These are phyloP conservation scores for Lupinus albus DNA, from an alignment of 306 rosid genomes.

Conservation along the genomic window DNA sequence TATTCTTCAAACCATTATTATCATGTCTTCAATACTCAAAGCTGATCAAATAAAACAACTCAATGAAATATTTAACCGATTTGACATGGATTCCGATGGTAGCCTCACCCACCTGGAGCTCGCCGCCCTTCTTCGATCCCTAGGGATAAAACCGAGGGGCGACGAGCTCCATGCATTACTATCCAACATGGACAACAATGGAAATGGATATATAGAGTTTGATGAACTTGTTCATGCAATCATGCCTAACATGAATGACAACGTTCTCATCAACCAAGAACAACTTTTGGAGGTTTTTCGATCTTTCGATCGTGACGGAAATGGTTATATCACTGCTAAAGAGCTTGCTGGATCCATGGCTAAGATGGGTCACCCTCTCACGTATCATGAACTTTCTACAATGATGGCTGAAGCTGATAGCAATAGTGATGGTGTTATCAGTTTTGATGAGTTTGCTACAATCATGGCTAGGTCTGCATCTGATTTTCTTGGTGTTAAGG, in stretches of 20 bases:
- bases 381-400: conserved; percentile 63
- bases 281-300: conserved; percentile 72
- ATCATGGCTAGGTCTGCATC: conserved; percentile 78
- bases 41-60: conserved; percentile 66
- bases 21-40: conserved; percentile 42
- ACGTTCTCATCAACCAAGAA: conserved; percentile 67
- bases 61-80: conserved; percentile 68
- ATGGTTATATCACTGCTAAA: conserved; percentile 72
- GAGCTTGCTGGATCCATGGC: conserved; percentile 92
- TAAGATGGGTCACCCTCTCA: conserved; percentile 77
- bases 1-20: not conserved
- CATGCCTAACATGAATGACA: conserved; percentile 55
- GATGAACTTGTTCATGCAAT: conserved; percentile 68
- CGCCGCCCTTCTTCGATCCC: conserved; percentile 83
- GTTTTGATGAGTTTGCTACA: conserved; percentile 68
- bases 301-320: conserved; percentile 82
- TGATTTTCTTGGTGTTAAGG: conserved; percentile 65
- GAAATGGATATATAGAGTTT: conserved; percentile 73
- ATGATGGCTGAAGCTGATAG: conserved; percentile 80
- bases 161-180: conserved; percentile 63
- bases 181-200: conserved; percentile 69
- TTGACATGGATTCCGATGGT: conserved; percentile 89
- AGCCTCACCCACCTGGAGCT: conserved; percentile 88
- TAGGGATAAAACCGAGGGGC: conserved; percentile 75
- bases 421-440: conserved; percentile 83